Evolutionary conservation across 2,329 filamentous ascomycete genomes (phyloP).

Genomic region (Hymenoscyphus albidus): DNA sequence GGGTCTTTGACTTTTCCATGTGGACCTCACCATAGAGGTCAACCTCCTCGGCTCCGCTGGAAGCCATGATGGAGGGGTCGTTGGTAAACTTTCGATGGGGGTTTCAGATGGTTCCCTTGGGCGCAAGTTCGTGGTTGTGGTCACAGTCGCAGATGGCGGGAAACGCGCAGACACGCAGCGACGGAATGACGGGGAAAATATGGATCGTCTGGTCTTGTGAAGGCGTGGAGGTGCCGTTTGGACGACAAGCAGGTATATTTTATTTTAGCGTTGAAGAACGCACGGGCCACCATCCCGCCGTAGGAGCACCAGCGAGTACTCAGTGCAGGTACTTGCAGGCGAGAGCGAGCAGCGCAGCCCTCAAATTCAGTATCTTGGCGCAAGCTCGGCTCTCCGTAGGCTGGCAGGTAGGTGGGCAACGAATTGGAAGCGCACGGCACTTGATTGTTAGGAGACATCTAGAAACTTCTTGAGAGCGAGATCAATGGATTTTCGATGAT

Average conservation of each 20-base stretch:
- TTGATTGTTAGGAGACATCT: neutral
- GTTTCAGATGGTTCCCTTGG: neutral
- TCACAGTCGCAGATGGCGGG: neutral
- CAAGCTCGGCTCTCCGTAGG: neutral
- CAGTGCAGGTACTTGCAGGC: too few relatives aligned
- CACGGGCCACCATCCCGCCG: neutral
- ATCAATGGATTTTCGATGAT: constrained; percentile 13
- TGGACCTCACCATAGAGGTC: constrained; percentile 57
- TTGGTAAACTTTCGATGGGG: neutral
- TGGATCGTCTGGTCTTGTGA: neutral
- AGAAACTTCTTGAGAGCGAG: neutral
- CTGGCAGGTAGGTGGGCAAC: too few relatives aligned
- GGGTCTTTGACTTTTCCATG: neutral
- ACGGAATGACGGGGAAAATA: neutral
- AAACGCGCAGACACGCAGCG: neutral
- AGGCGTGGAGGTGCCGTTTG: neutral
- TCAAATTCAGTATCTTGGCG: neutral
- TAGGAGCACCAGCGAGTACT: too few relatives aligned
- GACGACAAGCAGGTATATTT: constrained; percentile 11
- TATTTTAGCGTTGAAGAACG: constrained; percentile 16
- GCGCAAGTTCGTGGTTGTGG: neutral
- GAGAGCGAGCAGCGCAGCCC: too few relatives aligned
- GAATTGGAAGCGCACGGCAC: neutral
- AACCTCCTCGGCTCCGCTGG: constrained; percentile 38
- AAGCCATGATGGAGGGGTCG: constrained; percentile 28